phyloP scores from a whole-genome alignment of 2,329 filamentous ascomycete genomes.

The Xylariaceae sp. region DNA sequence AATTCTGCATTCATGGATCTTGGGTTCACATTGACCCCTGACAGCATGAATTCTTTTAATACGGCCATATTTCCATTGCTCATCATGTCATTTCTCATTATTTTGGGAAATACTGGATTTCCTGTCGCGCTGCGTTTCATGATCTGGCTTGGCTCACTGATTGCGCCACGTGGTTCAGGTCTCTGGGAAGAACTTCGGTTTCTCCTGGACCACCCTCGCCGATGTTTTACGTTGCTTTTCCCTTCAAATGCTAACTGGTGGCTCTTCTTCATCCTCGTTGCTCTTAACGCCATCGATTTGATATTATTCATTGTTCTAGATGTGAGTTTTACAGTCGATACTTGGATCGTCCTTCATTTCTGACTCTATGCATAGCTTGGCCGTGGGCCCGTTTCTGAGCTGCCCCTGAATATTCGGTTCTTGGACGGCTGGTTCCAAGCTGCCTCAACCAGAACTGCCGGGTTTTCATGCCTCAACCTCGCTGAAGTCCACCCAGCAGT shows the following conservation, averaged over 20 bases:
- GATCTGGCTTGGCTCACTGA: slow-evolving; percentile 80
- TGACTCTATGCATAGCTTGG: slow-evolving; percentile 63
- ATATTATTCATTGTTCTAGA: slow-evolving; percentile 94
- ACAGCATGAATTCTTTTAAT: slow-evolving; percentile 93
- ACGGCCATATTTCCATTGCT: slow-evolving; percentile 77
- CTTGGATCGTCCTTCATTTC: background rate
- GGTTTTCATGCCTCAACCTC: slow-evolving; percentile 83
- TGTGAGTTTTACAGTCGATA: slow-evolving; percentile 55
- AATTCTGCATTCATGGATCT: slow-evolving; percentile 92
- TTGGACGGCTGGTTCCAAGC: slow-evolving; percentile 92
- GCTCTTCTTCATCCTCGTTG: slow-evolving; percentile 84
- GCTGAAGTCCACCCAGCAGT: slow-evolving; percentile 84
- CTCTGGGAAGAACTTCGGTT: slow-evolving; percentile 92
- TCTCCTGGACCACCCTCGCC: slow-evolving; percentile 89
- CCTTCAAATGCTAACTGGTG: slow-evolving; percentile 93
- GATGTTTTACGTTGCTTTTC: slow-evolving; percentile 95
- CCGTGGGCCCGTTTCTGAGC: slow-evolving; percentile 68
- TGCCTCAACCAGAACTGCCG: slow-evolving; percentile 86
- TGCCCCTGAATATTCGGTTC: slow-evolving; percentile 77
- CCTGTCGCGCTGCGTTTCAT: slow-evolving; percentile 92
- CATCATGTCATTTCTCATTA: slow-evolving; percentile 82
- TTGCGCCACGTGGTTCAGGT: slow-evolving; percentile 69
- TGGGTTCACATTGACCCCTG: slow-evolving; percentile 89
- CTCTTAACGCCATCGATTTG: slow-evolving; percentile 84
- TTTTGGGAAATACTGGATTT: slow-evolving; percentile 95